Conservation (phyloP, 768 basidiomycete genomes). For the Leccinum arenicola region DNA sequence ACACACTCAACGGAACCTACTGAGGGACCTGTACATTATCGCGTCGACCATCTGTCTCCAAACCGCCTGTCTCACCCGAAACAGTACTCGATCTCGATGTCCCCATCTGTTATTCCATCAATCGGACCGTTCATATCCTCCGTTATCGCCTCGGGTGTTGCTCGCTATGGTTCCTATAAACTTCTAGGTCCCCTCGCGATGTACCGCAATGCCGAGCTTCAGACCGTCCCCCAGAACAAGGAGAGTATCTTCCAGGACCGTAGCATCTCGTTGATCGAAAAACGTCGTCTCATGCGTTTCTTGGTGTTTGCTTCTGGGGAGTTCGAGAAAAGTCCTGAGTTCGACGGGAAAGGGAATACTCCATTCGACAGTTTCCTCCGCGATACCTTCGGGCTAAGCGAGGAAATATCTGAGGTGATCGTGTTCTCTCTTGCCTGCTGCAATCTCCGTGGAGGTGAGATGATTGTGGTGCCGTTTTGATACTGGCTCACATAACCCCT, state of each 20-base stretch:
- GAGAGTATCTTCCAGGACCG: slow-evolving; percentile 91
- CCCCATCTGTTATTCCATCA: slow-evolving; percentile 78
- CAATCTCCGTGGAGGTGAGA: slow-evolving; percentile 51
- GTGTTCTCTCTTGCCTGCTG: slow-evolving; percentile 79
- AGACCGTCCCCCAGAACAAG: slow-evolving; percentile 83
- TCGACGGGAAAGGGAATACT: slow-evolving; percentile 51
- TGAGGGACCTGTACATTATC: slow-evolving; percentile 16
- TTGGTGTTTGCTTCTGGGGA: slow-evolving; percentile 77
- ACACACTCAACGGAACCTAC: slow-evolving; percentile 22
- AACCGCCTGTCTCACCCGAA: slow-evolving; percentile 54
- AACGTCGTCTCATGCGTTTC: slow-evolving; percentile 90
- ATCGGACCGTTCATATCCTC: slow-evolving; percentile 75
- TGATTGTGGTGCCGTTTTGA: not conserved
- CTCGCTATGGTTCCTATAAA: slow-evolving; percentile 89
- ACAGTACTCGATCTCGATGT: slow-evolving; percentile 83
- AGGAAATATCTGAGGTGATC: slow-evolving; percentile 58
- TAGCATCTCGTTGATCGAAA: slow-evolving; percentile 73
- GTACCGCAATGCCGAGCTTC: slow-evolving; percentile 47
- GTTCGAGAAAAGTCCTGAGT: slow-evolving; percentile 61
- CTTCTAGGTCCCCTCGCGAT: slow-evolving; percentile 71
- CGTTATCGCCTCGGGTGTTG: slow-evolving; percentile 77
- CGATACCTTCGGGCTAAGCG: slow-evolving; percentile 59
- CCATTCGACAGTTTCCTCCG: slow-evolving; percentile 66
- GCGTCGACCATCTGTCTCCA: slow-evolving; percentile 40
- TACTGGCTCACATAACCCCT: slow-evolving; percentile 2